Conservation (phyloP, 345 rosid genomes). For the Arabidopsis suecica region DNA sequence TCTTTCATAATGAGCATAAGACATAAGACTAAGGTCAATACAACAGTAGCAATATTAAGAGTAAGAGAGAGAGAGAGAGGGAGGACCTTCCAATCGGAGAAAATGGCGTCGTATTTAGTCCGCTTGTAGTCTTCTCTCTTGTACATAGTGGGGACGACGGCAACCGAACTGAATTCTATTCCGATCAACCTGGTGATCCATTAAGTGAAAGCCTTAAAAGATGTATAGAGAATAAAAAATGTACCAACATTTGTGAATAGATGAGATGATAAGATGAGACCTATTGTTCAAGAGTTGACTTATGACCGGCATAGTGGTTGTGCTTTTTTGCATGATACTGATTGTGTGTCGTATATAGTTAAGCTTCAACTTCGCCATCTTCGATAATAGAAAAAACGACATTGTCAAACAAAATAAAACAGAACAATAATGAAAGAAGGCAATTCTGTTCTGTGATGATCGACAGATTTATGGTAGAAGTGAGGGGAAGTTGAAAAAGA, state of each 20-base stretch:
- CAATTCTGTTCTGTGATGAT: too few species aligned
- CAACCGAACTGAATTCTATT: slow-evolving; percentile 27
- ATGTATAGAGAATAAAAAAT: not conserved
- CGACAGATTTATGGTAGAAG: not conserved
- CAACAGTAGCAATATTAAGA: not conserved
- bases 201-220: not conserved
- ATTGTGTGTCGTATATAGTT: not conserved
- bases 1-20: slow-evolving; percentile 2
- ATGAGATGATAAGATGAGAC: not conserved
- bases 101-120: slow-evolving; percentile 69
- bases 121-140: slow-evolving; percentile 68
- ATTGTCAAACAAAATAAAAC: not conserved
- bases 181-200: not conserved
- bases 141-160: slow-evolving; percentile 38
- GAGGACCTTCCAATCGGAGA: slow-evolving; percentile 75
- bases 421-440: not conserved
- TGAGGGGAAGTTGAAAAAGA: not conserved
- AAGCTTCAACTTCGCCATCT: not conserved
- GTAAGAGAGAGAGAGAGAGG: not conserved
- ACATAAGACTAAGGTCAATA: not conserved
- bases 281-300: not conserved
- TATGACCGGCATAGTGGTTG: not conserved
- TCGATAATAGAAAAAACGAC: slow-evolving; percentile 5
- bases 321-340: not conserved
- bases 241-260: not conserved